phyloP scores from a whole-genome alignment of 805 yeast genomes.

The Suhomyces sp. region DNA sequence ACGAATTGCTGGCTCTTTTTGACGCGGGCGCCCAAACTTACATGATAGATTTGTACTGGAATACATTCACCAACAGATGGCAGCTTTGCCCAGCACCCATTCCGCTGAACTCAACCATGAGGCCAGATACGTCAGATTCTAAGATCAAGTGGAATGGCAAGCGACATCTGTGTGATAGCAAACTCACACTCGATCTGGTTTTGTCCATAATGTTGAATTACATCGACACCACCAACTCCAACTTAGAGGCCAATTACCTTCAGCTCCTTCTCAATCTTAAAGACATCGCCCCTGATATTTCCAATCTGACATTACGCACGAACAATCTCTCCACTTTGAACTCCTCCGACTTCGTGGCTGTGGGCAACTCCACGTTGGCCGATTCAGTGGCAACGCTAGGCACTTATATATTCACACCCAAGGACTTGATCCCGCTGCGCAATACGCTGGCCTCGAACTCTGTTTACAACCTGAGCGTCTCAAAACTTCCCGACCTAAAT shows the following conservation, averaged over 20 bases:
- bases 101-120: constrained; percentile 23
- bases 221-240: constrained; percentile 28
- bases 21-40: constrained; percentile 45
- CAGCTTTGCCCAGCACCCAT: constrained; percentile 54
- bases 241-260: constrained; percentile 31
- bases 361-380: constrained; percentile 31
- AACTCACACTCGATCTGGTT: constrained; percentile 22
- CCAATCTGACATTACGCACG: constrained; percentile 11
- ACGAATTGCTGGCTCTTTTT: constrained; percentile 22
- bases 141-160: constrained; percentile 26
- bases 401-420: constrained; percentile 26
- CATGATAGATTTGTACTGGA: constrained; percentile 57
- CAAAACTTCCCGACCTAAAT: constrained; percentile 25
- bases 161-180: constrained; percentile 28
- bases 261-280: constrained; percentile 29
- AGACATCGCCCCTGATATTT: background rate
- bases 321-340: background rate
- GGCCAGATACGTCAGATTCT: constrained; percentile 8
- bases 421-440: constrained; percentile 15
- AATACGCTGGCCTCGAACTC: background rate
- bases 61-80: constrained; percentile 44
- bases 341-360: background rate
- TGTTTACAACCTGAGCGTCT: constrained; percentile 22
- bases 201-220: constrained; percentile 18
- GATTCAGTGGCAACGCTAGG: constrained; percentile 20